These are phyloP conservation scores for Suillus fuscotomentosus DNA, from an alignment of 768 basidiomycete species.

Conservation along the genomic window DNA sequence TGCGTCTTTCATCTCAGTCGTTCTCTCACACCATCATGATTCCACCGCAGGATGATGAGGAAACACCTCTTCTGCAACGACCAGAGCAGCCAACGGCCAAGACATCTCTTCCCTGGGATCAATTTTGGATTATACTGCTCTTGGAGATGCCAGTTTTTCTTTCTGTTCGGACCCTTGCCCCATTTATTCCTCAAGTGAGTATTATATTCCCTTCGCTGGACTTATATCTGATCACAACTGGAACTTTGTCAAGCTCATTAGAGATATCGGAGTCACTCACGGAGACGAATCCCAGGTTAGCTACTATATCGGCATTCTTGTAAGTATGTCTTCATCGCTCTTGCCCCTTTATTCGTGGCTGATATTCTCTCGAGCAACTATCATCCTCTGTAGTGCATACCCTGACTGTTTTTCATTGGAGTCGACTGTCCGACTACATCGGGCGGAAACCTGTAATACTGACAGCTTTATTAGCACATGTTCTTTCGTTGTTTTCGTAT, in stretches of 20 bases:
- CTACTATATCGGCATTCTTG: conserved; percentile 49
- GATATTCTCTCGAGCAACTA: conserved; percentile 35
- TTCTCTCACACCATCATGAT: not conserved
- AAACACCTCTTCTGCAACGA: conserved; percentile 51
- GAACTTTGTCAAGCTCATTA: conserved; percentile 18
- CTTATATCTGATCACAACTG: not conserved
- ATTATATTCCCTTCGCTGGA: conserved; percentile 8
- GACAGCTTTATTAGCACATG: conserved; percentile 41
- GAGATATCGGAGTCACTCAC: conserved; percentile 34
- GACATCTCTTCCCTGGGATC: conserved; percentile 66
- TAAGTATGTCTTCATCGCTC: conserved; percentile 21
- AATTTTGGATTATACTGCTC: conserved; percentile 65
- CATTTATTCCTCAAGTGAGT: conserved; percentile 61
- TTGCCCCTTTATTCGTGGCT: conserved; percentile 29
- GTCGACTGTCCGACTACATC: conserved; percentile 45
- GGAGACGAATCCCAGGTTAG: conserved; percentile 47
- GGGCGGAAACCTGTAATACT: conserved; percentile 49
- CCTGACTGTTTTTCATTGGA: conserved; percentile 47
- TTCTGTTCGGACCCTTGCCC: conserved; percentile 69
- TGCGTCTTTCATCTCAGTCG: no score
- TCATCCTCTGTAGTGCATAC: conserved; percentile 49
- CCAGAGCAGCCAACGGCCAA: conserved; percentile 19
- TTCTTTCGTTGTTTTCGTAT: conserved; percentile 45
- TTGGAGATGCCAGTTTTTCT: conserved; percentile 74
- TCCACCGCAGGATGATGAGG: conserved; percentile 43